Evolutionary conservation across 176 grass and related monocot species (phyloP).

Genomic region (Canna indica): DNA sequence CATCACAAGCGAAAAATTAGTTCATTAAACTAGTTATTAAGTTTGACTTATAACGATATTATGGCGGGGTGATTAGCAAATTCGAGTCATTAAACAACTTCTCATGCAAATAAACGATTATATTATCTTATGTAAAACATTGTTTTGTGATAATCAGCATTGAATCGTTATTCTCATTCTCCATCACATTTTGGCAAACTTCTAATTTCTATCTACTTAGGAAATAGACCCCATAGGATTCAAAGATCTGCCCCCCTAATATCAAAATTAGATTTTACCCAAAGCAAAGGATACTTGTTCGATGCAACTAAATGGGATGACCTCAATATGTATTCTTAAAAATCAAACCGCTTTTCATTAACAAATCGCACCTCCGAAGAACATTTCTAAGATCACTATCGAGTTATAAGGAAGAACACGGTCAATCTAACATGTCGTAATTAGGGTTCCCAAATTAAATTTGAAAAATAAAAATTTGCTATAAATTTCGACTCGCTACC

Average conservation of each 20-base stretch:
- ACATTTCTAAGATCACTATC: neutral
- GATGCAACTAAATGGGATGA: neutral
- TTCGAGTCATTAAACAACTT: too few species aligned
- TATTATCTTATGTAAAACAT: neutral
- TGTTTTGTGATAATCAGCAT: neutral
- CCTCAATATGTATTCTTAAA: neutral
- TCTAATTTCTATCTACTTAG: neutral
- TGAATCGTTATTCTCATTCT: neutral
- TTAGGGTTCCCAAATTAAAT: too few species aligned
- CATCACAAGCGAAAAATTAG: neutral
- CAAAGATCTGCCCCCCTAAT: neutral
- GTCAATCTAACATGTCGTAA: too few species aligned
- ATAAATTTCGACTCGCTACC: too few species aligned
- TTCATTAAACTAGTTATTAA: neutral
- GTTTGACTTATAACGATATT: too few species aligned
- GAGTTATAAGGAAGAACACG: neutral
- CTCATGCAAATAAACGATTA: too few species aligned
- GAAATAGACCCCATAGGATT: neutral
- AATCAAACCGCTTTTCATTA: neutral
- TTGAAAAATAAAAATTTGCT: too few species aligned
- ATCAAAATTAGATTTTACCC: neutral
- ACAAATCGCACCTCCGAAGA: neutral
- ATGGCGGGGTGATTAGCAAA: neutral
- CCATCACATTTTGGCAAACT: neutral
- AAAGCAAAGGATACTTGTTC: neutral